These are phyloP conservation scores for Acanthamoeba lenticulata DNA, from an alignment of 208 protist genomes.

Conservation along the genomic window DNA sequence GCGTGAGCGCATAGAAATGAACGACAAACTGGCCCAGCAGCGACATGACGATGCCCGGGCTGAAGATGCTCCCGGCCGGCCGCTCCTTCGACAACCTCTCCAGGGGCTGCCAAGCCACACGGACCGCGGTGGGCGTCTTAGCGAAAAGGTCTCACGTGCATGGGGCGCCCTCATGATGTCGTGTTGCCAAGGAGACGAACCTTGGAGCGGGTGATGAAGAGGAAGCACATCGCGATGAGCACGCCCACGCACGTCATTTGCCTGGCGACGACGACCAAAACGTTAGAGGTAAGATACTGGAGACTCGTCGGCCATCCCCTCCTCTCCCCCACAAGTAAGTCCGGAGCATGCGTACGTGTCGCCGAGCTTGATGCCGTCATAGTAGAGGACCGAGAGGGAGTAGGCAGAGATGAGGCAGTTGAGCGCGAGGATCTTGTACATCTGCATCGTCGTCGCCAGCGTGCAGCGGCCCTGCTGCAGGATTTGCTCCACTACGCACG, in stretches of 20 bases:
- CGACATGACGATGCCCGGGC: constrained; percentile 93
- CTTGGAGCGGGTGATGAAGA: constrained; percentile 97
- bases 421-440: constrained; percentile 99
- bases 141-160: too few species aligned
- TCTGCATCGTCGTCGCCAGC: constrained; percentile 98
- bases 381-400: constrained; percentile 96
- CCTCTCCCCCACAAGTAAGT: too few species aligned
- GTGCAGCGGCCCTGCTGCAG: constrained; percentile 97
- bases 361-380: constrained; percentile 96
- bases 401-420: constrained; percentile 98
- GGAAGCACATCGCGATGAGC: constrained; percentile 96
- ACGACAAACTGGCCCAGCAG: constrained; percentile 95
- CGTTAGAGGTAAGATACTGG: too few species aligned
- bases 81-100: constrained; percentile 91
- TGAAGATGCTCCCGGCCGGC: constrained; percentile 94
- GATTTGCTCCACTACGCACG: constrained; percentile 90
- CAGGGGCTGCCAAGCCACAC: constrained; percentile 86
- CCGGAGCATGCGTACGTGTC: constrained; percentile 88
- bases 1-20: constrained; percentile 94
- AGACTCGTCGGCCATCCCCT: not conserved
- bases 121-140: not conserved
- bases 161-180: too few species aligned
- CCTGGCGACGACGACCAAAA: not conserved
- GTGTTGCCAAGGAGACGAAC: not conserved
- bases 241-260: constrained; percentile 97